A percentile compares a stretch with the other conserved stretches of the same genome.
These are phyloP conservation scores for Dendrobium nobile DNA, from an alignment of 106 monocot species.

Conservation along the genomic window DNA sequence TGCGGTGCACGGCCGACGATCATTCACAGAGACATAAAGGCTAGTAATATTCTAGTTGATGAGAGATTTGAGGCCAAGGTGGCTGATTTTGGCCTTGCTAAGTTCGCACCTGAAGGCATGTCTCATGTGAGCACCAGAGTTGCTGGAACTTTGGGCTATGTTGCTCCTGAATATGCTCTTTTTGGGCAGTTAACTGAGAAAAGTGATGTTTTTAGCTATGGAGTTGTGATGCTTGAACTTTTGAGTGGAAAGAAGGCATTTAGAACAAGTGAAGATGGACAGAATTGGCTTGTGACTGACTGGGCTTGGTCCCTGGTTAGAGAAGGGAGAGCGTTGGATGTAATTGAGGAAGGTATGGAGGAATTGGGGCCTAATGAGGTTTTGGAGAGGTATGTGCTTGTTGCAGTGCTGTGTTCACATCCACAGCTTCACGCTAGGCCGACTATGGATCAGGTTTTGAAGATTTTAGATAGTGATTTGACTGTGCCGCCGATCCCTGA, in stretches of 20 bases:
- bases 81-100: constrained; percentile 88
- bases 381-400: constrained; percentile 81
- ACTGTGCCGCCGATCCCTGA: constrained; percentile 55
- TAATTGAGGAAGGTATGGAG: constrained; percentile 71
- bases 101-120: constrained; percentile 76
- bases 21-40: constrained; percentile 89
- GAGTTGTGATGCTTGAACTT: constrained; percentile 81
- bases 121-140: constrained; percentile 90
- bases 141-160: constrained; percentile 84
- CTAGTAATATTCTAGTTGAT: constrained; percentile 77
- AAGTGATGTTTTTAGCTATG: constrained; percentile 90
- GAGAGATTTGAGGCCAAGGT: constrained; percentile 64
- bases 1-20: constrained; percentile 63
- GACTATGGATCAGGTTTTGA: constrained; percentile 79
- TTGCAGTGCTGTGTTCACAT: constrained; percentile 71
- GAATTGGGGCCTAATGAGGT: constrained; percentile 44
- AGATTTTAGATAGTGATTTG: constrained; percentile 62
- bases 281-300: constrained; percentile 48
- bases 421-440: constrained; percentile 86
- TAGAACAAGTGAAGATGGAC: constrained; percentile 15
- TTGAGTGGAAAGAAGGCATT: constrained; percentile 87
- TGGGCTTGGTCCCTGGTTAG: constrained; percentile 89
- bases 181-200: constrained; percentile 89
- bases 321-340: constrained; percentile 51
- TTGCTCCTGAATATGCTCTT: constrained; percentile 87